A percentile compares a stretch with the other conserved stretches of the same genome.
phyloP scores from a whole-genome alignment of 2,329 filamentous ascomycete species.

The Fusarium tupiense region DNA sequence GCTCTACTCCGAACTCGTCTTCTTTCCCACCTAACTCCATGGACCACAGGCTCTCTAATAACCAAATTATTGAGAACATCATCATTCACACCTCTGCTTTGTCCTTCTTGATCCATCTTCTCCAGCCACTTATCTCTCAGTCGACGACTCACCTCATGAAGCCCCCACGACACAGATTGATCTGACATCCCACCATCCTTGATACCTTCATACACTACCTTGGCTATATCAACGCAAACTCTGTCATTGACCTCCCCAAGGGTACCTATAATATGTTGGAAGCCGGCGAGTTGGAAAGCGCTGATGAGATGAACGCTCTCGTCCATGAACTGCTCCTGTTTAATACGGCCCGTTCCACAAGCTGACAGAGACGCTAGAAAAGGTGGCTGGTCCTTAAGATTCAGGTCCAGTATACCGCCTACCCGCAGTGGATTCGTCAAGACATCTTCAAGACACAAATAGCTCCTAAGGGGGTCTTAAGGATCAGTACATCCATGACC shows the following conservation, averaged over 20 bases:
- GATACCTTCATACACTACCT: neutral
- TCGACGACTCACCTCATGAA: neutral
- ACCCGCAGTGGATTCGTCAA: neutral
- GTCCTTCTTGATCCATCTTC: neutral
- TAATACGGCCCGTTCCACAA: neutral
- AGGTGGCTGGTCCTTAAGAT: neutral
- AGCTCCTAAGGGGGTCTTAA: neutral
- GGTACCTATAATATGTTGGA: neutral
- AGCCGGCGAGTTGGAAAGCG: neutral
- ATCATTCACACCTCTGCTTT: rapidly evolving
- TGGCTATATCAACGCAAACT: neutral
- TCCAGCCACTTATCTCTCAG: neutral
- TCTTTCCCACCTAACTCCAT: neutral
- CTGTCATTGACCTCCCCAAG: neutral
- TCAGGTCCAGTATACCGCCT: neutral
- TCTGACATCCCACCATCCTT: neutral
- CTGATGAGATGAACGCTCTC: neutral
- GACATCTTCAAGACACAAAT: neutral
- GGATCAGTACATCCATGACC: neutral
- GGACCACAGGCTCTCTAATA: neutral
- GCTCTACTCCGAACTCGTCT: neutral
- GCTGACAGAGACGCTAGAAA: neutral
- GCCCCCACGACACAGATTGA: neutral
- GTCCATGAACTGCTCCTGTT: neutral
- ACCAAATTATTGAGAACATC: rapidly evolving